These are phyloP conservation scores for Sarcodon aspratus DNA, from an alignment of 768 basidiomycete species.

Conservation along the genomic window DNA sequence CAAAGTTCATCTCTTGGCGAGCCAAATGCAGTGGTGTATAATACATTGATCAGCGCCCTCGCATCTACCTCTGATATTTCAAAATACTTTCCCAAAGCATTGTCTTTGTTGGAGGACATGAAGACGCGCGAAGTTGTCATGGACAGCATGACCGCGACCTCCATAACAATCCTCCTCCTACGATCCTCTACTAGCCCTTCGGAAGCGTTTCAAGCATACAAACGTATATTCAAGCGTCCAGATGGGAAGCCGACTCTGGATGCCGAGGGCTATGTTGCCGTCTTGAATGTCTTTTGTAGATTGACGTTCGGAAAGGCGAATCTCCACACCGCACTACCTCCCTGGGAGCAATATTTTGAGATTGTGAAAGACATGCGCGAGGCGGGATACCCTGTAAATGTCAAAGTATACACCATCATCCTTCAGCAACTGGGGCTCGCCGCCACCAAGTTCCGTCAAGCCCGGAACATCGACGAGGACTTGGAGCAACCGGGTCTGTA, in stretches of 20 bases:
- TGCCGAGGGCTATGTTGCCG: slow-evolving; percentile 46
- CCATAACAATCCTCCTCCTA: slow-evolving; percentile 58
- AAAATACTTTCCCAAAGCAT: slow-evolving; percentile 36
- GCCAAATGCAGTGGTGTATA: slow-evolving; percentile 41
- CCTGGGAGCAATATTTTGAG: slow-evolving; percentile 48
- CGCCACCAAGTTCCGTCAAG: slow-evolving; percentile 15
- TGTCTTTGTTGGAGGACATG: slow-evolving; percentile 59
- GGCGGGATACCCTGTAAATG: slow-evolving; percentile 44
- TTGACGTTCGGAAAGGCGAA: slow-evolving; percentile 34
- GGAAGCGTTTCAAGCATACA: slow-evolving; percentile 57
- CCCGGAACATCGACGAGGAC: slow-evolving; percentile 8
- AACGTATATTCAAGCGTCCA: slow-evolving; percentile 19
- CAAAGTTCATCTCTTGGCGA: slow-evolving; percentile 1
- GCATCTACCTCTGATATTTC: slow-evolving; percentile 28
- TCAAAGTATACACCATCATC: slow-evolving; percentile 57
- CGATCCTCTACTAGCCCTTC: slow-evolving; percentile 38
- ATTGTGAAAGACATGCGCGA: slow-evolving; percentile 75
- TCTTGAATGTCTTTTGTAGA: slow-evolving; percentile 53
- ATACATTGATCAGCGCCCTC: slow-evolving; percentile 23
- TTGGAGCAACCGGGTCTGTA: slow-evolving; percentile 23
- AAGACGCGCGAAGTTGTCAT: slow-evolving; percentile 32
- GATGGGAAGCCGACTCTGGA: slow-evolving; percentile 26
- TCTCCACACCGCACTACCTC: slow-evolving; percentile 6
- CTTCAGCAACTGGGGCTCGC: slow-evolving; percentile 41
- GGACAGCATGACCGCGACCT: slow-evolving; percentile 33